Evolutionary conservation across 129 eudicot genomes (phyloP).

Genomic region (Centaurea solstitialis): DNA sequence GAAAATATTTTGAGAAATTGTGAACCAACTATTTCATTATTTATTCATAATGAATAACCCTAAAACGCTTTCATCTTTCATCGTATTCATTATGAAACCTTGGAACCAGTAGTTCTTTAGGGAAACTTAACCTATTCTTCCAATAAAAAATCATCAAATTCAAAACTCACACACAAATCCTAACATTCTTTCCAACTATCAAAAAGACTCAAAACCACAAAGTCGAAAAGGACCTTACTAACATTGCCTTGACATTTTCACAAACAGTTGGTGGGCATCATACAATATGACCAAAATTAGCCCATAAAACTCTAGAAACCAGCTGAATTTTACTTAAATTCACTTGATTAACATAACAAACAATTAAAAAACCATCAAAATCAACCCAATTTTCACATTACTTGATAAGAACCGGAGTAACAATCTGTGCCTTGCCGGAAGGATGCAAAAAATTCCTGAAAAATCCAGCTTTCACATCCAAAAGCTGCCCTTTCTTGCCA

Average conservation of each 20-base stretch:
- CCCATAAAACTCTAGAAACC: neutral
- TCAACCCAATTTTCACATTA: constrained; percentile 29
- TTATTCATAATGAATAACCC: neutral
- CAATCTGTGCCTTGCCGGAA: constrained; percentile 75
- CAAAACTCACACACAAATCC: constrained; percentile 1
- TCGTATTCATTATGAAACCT: neutral
- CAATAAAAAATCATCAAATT: neutral
- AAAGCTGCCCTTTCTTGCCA: constrained; percentile 86
- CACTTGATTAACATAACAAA: neutral
- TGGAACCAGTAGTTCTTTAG: neutral
- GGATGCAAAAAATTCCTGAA: constrained; percentile 81
- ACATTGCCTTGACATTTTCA: constrained; percentile 10
- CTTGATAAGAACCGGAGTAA: constrained; percentile 70
- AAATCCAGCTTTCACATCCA: constrained; percentile 86
- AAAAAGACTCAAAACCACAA: neutral
- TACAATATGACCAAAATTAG: neutral
- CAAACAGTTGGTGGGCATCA: constrained; percentile 28
- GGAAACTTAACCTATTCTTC: constrained; percentile 9
- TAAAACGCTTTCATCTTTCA: neutral
- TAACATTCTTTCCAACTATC: neutral
- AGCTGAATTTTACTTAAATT: neutral
- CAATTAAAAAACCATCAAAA: neutral
- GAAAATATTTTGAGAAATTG: neutral
- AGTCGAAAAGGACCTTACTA: neutral
- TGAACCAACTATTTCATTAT: neutral